Base-by-base conservation (phyloP, 805 yeast species). In the Cyberlindnera nakhonratchasimensis region DNA sequence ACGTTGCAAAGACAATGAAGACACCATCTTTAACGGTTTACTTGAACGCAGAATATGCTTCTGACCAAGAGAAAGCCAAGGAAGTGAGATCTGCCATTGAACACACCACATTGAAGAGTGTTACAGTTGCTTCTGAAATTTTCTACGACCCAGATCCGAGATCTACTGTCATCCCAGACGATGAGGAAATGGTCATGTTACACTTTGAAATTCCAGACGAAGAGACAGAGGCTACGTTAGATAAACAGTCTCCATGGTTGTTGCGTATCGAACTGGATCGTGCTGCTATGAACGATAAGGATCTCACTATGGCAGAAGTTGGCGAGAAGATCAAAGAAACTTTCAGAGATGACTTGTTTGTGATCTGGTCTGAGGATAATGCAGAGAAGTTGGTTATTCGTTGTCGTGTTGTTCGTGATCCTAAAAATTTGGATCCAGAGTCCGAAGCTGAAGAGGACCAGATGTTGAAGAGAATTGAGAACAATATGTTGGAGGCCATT, bases 21-120 rank as follows among this genome's bases (percentile, higher is more conserved):
- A 93, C 99, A n/a, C 99, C 99, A n/a, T 95, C 96, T 12, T 73
- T 91, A 62, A 89, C 96, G 9, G 96, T 91, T n/a, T 93, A 90
- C 63, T 70, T 93, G 63, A 75, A 86, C 36, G 80, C 82, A 5
- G 91, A 80, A 30, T 75, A 82, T 49, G 90, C 96, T 5, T 74
- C 77, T 36, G 96, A 93, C 57, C 91, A 90, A 65, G 97, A 90
- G 63, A 80, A 74, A 66, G 98, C 99, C 10, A 93, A 93, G 71
- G 82, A 83, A 34, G 87, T 93, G 33, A 96, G 95, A 71, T 86
- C 97, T 46, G 95, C 96, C 0, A 91, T 93, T 59, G 98, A 93
- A 64, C 98, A 93, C 57, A 93, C 99, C 2, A 86, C 96, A 2
- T 71, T 93, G 65, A 85, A 82, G 70, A 90, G 91, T 66, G 96